phyloP scores from a whole-genome alignment of 2,329 filamentous ascomycete species.

The Sporothrix curviconia region DNA sequence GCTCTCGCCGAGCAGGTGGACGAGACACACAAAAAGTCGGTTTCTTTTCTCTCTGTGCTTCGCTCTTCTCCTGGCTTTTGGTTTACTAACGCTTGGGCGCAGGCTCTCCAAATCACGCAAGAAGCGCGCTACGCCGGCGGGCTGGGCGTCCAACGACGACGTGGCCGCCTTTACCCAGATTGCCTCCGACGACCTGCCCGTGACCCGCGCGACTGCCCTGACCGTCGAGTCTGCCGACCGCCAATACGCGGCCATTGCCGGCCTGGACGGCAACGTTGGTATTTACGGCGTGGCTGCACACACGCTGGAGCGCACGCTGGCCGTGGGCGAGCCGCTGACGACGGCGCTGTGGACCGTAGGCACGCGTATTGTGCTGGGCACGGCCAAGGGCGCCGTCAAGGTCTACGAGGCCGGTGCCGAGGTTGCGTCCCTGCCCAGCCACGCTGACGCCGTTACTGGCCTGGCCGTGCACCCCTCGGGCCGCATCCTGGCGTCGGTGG shows the following conservation, averaged over 20 bases:
- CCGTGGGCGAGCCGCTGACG: conserved; percentile 63
- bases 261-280: conserved; percentile 64
- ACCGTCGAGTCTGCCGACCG: conserved; percentile 43
- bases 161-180: conserved; percentile 47
- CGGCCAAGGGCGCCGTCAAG: conserved; percentile 70
- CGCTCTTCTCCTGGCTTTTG: background rate
- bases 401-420: conserved; percentile 68
- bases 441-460: conserved; percentile 73
- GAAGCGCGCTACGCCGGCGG: conserved; percentile 78
- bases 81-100: conserved; percentile 15
- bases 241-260: conserved; percentile 62
- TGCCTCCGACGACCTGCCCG: conserved; percentile 40
- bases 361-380: conserved; percentile 64
- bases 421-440: conserved; percentile 64
- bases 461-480: conserved; percentile 78
- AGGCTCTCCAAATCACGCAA: conserved; percentile 83
- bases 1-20: conserved; percentile 67
- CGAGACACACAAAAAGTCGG: conserved; percentile 71
- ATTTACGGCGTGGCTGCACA: conserved; percentile 68
- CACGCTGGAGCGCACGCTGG: conserved; percentile 59
- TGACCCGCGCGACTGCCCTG: conserved; percentile 45
- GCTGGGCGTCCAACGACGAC: conserved; percentile 72
- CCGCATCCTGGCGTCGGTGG: conserved; percentile 77
- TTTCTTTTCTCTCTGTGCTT: conserved; percentile 19
- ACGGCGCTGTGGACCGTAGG: conserved; percentile 59